Conservation (phyloP, 2,329 filamentous ascomycete species). For the Leptographium flavum region DNA sequence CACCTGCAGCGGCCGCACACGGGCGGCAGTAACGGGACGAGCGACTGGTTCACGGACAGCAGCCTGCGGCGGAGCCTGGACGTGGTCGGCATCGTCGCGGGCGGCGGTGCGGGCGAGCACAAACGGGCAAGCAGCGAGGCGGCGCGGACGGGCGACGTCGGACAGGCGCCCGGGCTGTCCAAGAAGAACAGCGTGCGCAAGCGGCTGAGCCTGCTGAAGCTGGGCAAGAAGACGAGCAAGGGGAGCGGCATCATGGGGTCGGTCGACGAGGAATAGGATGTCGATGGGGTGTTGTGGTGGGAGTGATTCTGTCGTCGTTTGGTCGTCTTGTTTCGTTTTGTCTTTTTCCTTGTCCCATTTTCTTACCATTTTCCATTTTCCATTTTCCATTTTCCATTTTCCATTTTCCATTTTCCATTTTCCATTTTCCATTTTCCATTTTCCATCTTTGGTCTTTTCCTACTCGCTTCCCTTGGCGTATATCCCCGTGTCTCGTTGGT, state of each 20-base stretch:
- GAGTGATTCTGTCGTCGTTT: not conserved
- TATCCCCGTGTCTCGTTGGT: too few relatives aligned
- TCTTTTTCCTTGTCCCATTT: not conserved
- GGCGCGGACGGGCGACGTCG: too few relatives aligned
- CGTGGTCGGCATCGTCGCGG: not conserved
- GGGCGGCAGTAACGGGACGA: not conserved
- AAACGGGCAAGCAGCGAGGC: not conserved
- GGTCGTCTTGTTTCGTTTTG: not conserved
- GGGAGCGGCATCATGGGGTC: slow-evolving; percentile 35
- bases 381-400: not conserved
- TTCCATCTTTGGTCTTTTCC: too few relatives aligned
- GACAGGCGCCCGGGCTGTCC: slow-evolving; percentile 8
- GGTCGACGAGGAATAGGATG: slow-evolving; percentile 43
- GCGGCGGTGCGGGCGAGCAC: not conserved
- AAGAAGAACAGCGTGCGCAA: slow-evolving; percentile 58
- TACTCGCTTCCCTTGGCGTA: too few relatives aligned
- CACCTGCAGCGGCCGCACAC: not conserved
- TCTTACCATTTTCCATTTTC: not conserved
- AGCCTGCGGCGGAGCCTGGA: not conserved
- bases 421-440: not conserved
- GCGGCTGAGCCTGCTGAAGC: slow-evolving; percentile 62
- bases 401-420: not conserved
- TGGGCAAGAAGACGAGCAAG: slow-evolving; percentile 55
- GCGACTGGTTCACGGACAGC: not conserved
- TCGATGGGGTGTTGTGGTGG: slow-evolving; percentile 11